Evolutionary conservation across 257 asterid genomes (phyloP).

Genomic region (Jacaranda copaia): DNA sequence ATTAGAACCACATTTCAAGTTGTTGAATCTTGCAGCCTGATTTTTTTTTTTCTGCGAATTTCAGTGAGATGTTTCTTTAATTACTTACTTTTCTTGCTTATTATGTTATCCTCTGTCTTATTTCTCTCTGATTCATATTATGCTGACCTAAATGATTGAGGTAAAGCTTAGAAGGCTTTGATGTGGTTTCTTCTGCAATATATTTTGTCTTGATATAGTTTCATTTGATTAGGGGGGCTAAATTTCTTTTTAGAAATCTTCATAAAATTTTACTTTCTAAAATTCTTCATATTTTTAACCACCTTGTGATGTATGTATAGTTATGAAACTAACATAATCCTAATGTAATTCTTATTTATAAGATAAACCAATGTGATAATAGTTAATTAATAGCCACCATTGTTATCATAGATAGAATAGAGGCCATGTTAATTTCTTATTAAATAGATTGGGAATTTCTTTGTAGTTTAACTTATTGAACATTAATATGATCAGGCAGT

Average conservation of each 20-base stretch:
- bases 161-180: not conserved
- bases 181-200: not conserved
- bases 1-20: conserved; percentile 46
- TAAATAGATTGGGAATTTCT: too few relatives aligned
- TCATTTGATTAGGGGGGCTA: conserved; percentile 25
- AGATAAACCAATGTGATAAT: too few relatives aligned
- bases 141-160: too few relatives aligned
- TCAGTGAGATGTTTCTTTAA: conserved; percentile 36
- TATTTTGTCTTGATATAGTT: conserved; percentile 19
- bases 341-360: too few relatives aligned
- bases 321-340: too few relatives aligned
- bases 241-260: not conserved
- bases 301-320: too few relatives aligned
- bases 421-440: too few relatives aligned
- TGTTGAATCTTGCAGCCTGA: conserved; percentile 37
- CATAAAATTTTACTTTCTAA: too few relatives aligned
- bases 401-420: too few relatives aligned
- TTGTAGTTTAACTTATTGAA: not conserved
- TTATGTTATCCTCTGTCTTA: not conserved
- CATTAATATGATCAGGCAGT: not conserved
- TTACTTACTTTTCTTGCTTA: not conserved
- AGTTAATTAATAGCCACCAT: too few relatives aligned
- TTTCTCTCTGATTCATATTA: too few relatives aligned
- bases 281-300: too few relatives aligned
- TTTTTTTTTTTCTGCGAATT: conserved; percentile 32